phyloP scores from a whole-genome alignment of 2,329 filamentous ascomycete species.

The Stagonosporopsis chrysanthemi region DNA sequence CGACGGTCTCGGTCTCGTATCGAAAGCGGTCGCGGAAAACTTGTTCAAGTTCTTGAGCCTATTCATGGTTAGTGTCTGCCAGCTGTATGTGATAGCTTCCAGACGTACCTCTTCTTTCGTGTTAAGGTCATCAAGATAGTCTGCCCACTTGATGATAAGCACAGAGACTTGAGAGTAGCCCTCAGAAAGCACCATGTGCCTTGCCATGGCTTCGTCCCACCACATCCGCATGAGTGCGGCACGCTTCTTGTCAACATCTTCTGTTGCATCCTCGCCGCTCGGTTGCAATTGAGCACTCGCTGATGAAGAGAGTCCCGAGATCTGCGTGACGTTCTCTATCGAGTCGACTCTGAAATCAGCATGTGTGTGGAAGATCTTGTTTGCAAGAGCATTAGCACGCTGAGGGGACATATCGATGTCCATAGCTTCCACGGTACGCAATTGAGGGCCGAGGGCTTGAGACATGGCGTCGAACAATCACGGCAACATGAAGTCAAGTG shows the following conservation, averaged over 20 bases:
- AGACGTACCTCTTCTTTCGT: conserved; percentile 41
- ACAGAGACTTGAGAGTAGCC: conserved; percentile 48
- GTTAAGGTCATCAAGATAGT: conserved; percentile 45
- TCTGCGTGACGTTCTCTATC: conserved; percentile 26
- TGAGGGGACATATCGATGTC: conserved; percentile 26
- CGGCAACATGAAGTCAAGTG: conserved; percentile 19
- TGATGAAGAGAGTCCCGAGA: conserved; percentile 1
- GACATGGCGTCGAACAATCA: conserved; percentile 23
- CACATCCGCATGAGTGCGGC: conserved; percentile 42
- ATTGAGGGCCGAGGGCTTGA: conserved; percentile 10
- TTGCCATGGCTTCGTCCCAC: conserved; percentile 44
- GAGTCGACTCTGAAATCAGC: conserved; percentile 36
- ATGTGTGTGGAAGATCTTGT: conserved; percentile 32
- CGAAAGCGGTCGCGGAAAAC: conserved; percentile 41
- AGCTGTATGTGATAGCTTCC: not conserved
- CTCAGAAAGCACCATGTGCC: conserved; percentile 41
- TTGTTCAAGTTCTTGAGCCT: conserved; percentile 41
- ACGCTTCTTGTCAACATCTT: conserved; percentile 26
- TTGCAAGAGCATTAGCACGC: conserved; percentile 22
- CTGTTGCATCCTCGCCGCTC: conserved; percentile 14
- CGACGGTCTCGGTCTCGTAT: conserved; percentile 42
- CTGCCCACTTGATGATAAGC: conserved; percentile 48
- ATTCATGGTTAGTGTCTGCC: not conserved
- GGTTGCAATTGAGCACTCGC: conserved; percentile 9
- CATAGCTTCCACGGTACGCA: conserved; percentile 23